These are phyloP conservation scores for Botrytis paeoniae DNA, from an alignment of 2,329 filamentous ascomycete genomes.

Conservation along the genomic window DNA sequence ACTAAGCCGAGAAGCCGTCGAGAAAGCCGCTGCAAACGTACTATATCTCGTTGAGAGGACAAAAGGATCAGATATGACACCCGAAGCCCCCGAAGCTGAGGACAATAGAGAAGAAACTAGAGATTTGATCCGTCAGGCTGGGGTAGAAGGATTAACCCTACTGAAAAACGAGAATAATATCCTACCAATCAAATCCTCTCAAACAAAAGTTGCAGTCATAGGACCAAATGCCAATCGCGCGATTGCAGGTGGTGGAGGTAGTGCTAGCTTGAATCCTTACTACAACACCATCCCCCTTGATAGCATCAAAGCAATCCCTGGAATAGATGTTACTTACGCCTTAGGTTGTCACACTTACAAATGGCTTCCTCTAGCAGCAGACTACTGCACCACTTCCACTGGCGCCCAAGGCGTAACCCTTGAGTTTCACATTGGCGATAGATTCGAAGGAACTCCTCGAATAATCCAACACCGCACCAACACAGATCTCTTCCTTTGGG, in stretches of 20 bases:
- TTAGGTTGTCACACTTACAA: constrained; percentile 63
- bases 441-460: constrained; percentile 56
- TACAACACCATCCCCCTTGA: constrained; percentile 64
- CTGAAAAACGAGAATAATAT: constrained; percentile 60
- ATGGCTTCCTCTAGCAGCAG: constrained; percentile 61
- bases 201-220: constrained; percentile 61
- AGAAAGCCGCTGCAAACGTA: constrained; percentile 58
- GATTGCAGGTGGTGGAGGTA: constrained; percentile 66
- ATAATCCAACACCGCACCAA: constrained; percentile 58
- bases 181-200: constrained; percentile 55
- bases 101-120: constrained; percentile 57
- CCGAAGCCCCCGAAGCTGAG: constrained; percentile 55
- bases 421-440: constrained; percentile 63
- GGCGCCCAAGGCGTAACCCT: constrained; percentile 60
- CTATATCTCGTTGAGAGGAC: constrained; percentile 59
- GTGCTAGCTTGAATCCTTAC: constrained; percentile 66
- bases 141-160: constrained; percentile 59
- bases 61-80: constrained; percentile 56
- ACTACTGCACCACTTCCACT: constrained; percentile 53
- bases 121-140: constrained; percentile 57
- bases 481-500: constrained; percentile 68
- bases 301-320: constrained; percentile 54
- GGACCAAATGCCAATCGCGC: constrained; percentile 65
- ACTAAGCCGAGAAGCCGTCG: constrained; percentile 49
- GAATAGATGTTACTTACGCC: constrained; percentile 57